Evolutionary conservation across 139 green algal species (phyloP).

Genomic region (Chlamydomonas eustigma): DNA sequence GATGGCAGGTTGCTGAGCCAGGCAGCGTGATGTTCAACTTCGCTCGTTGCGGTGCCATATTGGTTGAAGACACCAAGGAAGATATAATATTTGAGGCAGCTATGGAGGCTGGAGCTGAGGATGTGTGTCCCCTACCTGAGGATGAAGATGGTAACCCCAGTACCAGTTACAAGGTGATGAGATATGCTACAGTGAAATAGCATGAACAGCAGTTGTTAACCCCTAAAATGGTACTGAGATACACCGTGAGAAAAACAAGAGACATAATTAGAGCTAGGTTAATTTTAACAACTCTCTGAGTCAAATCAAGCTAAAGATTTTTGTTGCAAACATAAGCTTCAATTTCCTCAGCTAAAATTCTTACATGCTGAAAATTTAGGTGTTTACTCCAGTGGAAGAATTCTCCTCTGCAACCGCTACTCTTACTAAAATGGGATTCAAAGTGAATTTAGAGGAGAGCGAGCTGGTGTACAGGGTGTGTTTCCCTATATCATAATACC

Average conservation of each 20-base stretch:
- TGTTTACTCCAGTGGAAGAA: constrained; percentile 13
- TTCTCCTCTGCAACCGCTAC: background rate
- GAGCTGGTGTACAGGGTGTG: constrained; percentile 49
- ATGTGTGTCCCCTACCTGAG: constrained; percentile 45
- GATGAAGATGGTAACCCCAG: constrained; percentile 28
- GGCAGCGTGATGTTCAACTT: constrained; percentile 93
- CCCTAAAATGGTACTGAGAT: no score
- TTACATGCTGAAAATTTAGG: no score
- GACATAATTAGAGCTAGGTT: no score
- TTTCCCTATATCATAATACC: background rate
- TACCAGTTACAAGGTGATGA: background rate
- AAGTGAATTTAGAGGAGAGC: constrained; percentile 44
- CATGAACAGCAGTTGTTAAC: no score
- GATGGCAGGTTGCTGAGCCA: constrained; percentile 64
- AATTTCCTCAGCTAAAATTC: no score
- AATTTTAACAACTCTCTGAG: background rate
- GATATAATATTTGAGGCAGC: constrained; percentile 71
- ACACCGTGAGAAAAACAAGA: no score
- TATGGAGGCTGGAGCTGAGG: constrained; percentile 70
- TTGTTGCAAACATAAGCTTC: no score
- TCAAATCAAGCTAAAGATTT: background rate
- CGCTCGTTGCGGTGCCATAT: constrained; percentile 18
- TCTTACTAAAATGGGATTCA: constrained; percentile 25
- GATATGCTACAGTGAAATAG: background rate
- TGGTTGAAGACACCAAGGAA: constrained; percentile 35